A percentile compares a stretch with the other conserved stretches of the same genome.
Conservation (phyloP, 495 filamentous ascomycete species). For the Parathielavia hyrcaniae region DNA sequence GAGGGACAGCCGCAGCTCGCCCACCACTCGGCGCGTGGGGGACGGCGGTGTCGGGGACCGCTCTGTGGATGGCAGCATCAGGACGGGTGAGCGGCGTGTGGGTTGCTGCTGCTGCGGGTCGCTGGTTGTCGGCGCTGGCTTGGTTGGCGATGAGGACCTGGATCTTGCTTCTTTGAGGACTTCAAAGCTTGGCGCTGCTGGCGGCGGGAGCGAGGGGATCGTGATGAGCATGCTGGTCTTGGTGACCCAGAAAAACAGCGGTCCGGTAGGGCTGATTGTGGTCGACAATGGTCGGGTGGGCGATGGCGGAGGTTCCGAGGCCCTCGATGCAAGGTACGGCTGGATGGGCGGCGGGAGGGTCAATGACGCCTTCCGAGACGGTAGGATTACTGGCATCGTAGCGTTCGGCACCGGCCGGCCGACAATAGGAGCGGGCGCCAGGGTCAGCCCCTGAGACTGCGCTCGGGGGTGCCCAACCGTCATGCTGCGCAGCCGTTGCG, state of each 20-base stretch:
- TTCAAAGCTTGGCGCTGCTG: not conserved
- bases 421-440: slow-evolving; percentile 4
- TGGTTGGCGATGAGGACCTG: slow-evolving; percentile 6
- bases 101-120: not conserved
- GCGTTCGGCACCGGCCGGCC: not conserved
- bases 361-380: not conserved
- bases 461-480: slow-evolving; percentile 7
- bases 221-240: slow-evolving; percentile 22
- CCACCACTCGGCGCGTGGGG: slow-evolving; percentile 3
- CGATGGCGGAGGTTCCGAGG: slow-evolving; percentile 12
- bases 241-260: slow-evolving; percentile 14
- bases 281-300: not conserved
- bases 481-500: slow-evolving; percentile 13
- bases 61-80: slow-evolving; percentile 2
- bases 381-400: not conserved
- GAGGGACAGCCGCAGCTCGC: slow-evolving; percentile 1
- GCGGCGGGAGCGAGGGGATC: slow-evolving; percentile 17
- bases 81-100: not conserved
- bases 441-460: slow-evolving; percentile 5
- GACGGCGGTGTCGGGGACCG: slow-evolving; percentile 4
- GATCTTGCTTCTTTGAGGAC: not conserved
- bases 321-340: not conserved
- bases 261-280: slow-evolving; percentile 9
- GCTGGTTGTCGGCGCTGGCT: not conserved
- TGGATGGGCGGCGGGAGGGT: not conserved